A percentile compares a stretch with the other conserved stretches of the same genome.
These are phyloP conservation scores for Oidiodendron maius DNA, from an alignment of 495 filamentous ascomycete genomes.

Conservation along the genomic window DNA sequence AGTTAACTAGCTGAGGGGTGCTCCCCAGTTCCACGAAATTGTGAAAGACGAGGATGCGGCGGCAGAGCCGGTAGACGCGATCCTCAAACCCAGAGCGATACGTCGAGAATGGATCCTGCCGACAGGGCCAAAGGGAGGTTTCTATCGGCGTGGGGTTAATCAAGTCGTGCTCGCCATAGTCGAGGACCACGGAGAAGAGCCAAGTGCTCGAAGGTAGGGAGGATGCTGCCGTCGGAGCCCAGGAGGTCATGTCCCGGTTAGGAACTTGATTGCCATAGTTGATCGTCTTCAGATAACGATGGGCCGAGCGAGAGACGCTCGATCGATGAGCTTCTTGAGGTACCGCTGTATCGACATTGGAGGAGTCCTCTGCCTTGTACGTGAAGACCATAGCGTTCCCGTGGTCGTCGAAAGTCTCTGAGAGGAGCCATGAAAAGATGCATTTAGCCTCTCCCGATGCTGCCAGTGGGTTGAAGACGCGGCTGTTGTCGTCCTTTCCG, in stretches of 20 bases:
- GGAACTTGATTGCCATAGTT: slow-evolving; percentile 22
- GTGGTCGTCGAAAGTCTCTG: not conserved
- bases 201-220: slow-evolving; percentile 13
- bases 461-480: too few relatives aligned
- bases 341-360: not conserved
- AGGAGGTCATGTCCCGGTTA: not conserved
- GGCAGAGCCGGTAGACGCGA: slow-evolving; percentile 28
- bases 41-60: slow-evolving; percentile 30
- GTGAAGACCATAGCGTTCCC: not conserved
- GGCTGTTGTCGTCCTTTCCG: not conserved
- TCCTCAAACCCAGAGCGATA: slow-evolving; percentile 26
- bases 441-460: not conserved
- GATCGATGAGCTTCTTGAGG: slow-evolving; percentile 11
- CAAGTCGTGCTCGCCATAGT: slow-evolving; percentile 31
- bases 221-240: not conserved
- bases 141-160: slow-evolving; percentile 2
- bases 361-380: slow-evolving; percentile 16
- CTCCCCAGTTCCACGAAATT: slow-evolving; percentile 26
- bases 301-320: not conserved
- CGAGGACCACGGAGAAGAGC: slow-evolving; percentile 31
- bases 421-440: slow-evolving; percentile 7
- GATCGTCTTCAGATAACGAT: slow-evolving; percentile 25
- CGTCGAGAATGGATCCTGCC: slow-evolving; percentile 28
- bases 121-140: slow-evolving; percentile 10
- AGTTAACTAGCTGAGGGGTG: slow-evolving; percentile 18